A percentile compares a stretch with the other conserved stretches of the same genome.
Evolutionary conservation across 108 stramenopile genomes (phyloP).

Genomic region (Fistulifera solaris): DNA sequence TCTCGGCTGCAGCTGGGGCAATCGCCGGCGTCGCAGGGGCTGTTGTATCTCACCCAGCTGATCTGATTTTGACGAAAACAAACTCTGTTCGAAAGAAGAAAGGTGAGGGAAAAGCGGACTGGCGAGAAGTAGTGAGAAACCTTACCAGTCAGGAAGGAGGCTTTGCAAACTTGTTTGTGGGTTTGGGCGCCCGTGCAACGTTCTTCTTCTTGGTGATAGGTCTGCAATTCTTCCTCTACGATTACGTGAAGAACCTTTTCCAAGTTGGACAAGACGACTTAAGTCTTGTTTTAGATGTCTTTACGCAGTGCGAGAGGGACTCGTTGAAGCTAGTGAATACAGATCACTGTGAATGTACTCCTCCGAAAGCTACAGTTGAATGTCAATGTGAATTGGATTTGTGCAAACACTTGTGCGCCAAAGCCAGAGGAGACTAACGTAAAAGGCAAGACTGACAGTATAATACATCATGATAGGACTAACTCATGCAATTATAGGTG

Average conservation of each 20-base stretch:
- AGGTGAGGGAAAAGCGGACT: conserved; percentile 28
- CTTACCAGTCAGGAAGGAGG: conserved; percentile 63
- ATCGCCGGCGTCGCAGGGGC: conserved; percentile 75
- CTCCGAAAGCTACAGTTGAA: too few relatives aligned
- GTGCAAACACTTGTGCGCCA: too few relatives aligned
- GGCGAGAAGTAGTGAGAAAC: conserved; percentile 61
- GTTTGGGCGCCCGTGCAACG: conserved; percentile 55
- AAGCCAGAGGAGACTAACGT: too few relatives aligned
- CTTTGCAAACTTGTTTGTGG: conserved; percentile 65
- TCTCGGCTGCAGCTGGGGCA: conserved; percentile 74
- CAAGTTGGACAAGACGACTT: conserved; percentile 80
- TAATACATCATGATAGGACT: too few relatives aligned
- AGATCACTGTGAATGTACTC: conserved; percentile 1
- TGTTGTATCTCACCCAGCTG: conserved; percentile 74
- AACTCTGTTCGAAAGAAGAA: conserved; percentile 13
- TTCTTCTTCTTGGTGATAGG: conserved; percentile 90
- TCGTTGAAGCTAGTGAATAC: conserved; percentile 13
- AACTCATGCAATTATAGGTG: too few relatives aligned
- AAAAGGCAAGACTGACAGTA: too few relatives aligned
- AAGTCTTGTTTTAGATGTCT: conserved; percentile 82
- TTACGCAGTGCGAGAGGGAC: conserved; percentile 73
- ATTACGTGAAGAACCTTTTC: conserved; percentile 75
- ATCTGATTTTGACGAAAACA: conserved; percentile 78
- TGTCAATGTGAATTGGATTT: too few relatives aligned
- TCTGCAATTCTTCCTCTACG: conserved; percentile 86